A percentile compares a stretch with the other conserved stretches of the same genome.
phyloP scores from a whole-genome alignment of 108 stramenopile genomes.

The Nitzschia putrida region DNA sequence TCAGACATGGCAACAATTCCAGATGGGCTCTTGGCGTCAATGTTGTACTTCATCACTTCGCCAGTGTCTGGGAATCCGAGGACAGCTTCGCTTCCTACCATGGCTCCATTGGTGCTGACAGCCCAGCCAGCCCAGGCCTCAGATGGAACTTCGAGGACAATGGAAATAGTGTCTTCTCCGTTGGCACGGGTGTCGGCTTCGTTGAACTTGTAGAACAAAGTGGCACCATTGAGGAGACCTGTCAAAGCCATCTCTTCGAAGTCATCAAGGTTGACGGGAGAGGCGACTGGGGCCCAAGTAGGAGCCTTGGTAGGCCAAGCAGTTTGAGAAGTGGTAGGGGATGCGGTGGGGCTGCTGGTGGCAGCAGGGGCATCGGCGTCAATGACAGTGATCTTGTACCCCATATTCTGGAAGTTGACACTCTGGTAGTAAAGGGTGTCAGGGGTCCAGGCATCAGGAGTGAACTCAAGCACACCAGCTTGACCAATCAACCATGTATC shows the following conservation, averaged over 20 bases:
- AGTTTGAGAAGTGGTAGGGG: neutral
- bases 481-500: neutral
- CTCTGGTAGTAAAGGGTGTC: constrained; percentile 31
- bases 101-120: constrained; percentile 24
- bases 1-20: constrained; percentile 31
- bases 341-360: neutral
- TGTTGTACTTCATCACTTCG: constrained; percentile 43
- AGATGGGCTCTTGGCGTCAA: constrained; percentile 21
- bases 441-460: constrained; percentile 19
- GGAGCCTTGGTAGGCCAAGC: neutral
- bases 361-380: constrained; percentile 1
- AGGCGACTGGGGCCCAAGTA: neutral
- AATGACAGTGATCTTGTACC: constrained; percentile 18
- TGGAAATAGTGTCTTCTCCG: constrained; percentile 19
- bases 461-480: constrained; percentile 19
- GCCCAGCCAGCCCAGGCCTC: constrained; percentile 46
- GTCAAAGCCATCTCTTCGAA: neutral
- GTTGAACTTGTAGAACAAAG: constrained; percentile 5
- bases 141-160: constrained; percentile 11
- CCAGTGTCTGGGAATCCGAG: constrained; percentile 50
- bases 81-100: constrained; percentile 51
- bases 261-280: neutral
- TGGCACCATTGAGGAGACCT: constrained; percentile 8
- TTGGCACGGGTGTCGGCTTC: constrained; percentile 1
- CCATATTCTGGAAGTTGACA: constrained; percentile 21